These are phyloP conservation scores for Candida pseudofarinosa DNA, from an alignment of 805 yeast genomes.

Conservation along the genomic window DNA sequence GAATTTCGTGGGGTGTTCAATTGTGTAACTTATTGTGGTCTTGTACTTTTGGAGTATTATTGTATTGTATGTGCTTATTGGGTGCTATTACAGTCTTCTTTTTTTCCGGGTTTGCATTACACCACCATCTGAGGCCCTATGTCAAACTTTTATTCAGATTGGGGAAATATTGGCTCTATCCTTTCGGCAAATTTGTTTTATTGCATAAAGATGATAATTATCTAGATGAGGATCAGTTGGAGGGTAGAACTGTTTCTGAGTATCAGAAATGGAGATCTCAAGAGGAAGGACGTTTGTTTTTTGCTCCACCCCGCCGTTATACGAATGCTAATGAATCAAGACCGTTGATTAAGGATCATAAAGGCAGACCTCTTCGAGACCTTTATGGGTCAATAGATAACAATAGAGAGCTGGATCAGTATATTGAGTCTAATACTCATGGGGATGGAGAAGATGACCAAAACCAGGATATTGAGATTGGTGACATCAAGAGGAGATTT, in stretches of 20 bases:
- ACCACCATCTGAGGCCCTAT: conserved; percentile 56
- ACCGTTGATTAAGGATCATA: conserved; percentile 40
- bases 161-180: conserved; percentile 71
- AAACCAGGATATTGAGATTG: conserved; percentile 12
- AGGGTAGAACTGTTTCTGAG: conserved; percentile 80
- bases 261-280: conserved; percentile 84
- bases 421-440: neutral
- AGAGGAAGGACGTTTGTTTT: conserved; percentile 74
- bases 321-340: conserved; percentile 30
- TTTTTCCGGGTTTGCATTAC: conserved; percentile 36
- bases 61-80: conserved; percentile 50
- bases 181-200: conserved; percentile 88
- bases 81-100: conserved; percentile 46
- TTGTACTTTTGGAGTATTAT: conserved; percentile 61
- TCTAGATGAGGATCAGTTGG: conserved; percentile 79
- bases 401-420: conserved; percentile 10
- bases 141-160: conserved; percentile 56
- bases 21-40: conserved; percentile 74
- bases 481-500: conserved; percentile 48
- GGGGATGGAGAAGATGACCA: conserved; percentile 17
- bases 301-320: conserved; percentile 58
- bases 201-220: conserved; percentile 76
- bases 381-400: conserved; percentile 30
- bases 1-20: conserved; percentile 57
- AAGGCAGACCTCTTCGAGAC: conserved; percentile 37